These are phyloP conservation scores for Comarum palustre DNA, from an alignment of 306 rosid species.

Conservation along the genomic window DNA sequence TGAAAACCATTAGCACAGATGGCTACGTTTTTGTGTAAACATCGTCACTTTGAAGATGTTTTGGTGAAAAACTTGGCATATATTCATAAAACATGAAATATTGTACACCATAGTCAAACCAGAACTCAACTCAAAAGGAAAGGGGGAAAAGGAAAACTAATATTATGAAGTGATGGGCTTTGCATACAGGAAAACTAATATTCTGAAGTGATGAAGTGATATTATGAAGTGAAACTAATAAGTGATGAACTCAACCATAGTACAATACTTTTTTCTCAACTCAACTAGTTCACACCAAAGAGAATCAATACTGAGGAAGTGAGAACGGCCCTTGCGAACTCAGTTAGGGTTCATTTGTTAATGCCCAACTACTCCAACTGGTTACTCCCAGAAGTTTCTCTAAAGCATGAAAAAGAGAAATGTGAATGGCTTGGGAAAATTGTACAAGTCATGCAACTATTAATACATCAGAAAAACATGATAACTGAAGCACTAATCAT, in stretches of 20 bases:
- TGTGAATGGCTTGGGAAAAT: neutral
- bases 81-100: neutral
- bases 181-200: too few species aligned
- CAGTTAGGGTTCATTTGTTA: neutral
- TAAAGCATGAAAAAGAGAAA: neutral
- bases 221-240: too few species aligned
- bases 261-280: constrained; percentile 5
- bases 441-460: constrained; percentile 14
- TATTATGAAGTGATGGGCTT: neutral
- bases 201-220: too few species aligned
- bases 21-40: neutral
- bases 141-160: neutral
- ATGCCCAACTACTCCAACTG: neutral
- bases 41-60: neutral
- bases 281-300: constrained; percentile 29
- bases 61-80: neutral
- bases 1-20: neutral
- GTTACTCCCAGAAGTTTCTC: neutral
- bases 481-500: neutral
- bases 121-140: neutral
- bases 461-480: neutral
- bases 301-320: neutral
- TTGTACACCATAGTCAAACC: neutral
- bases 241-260: too few species aligned
- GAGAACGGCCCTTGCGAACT: too few species aligned